phyloP scores from a whole-genome alignment of 306 rosid species.

The Medicago lupulina region DNA sequence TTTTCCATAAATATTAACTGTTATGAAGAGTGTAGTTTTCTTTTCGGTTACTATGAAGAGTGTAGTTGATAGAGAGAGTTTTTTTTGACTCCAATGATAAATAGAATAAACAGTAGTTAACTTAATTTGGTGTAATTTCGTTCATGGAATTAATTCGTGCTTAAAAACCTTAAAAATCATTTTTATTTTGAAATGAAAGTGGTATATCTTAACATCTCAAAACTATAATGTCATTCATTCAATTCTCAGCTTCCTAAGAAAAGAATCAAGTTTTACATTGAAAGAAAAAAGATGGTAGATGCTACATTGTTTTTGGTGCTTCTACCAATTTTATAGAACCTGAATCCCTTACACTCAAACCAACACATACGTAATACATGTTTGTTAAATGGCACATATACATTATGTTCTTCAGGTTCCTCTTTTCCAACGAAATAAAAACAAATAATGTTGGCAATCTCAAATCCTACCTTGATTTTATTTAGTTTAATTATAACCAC shows the following conservation, averaged over 20 bases:
- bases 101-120: neutral
- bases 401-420: neutral
- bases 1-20: neutral
- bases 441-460: too few species aligned
- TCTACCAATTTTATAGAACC: neutral
- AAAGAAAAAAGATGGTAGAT: neutral
- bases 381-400: neutral
- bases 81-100: neutral
- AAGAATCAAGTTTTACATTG: neutral
- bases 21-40: too few species aligned
- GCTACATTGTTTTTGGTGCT: neutral
- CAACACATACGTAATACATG: too few species aligned
- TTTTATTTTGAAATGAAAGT: too few species aligned
- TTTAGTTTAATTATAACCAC: too few species aligned
- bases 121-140: neutral
- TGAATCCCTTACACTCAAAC: neutral
- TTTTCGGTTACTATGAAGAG: too few species aligned
- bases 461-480: neutral
- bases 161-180: neutral
- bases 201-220: neutral
- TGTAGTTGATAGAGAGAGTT: neutral
- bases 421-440: too few species aligned
- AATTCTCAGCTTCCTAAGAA: too few species aligned
- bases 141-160: too few species aligned
- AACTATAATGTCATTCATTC: too few species aligned